Base-by-base conservation (phyloP, 352 stramenopile genomes). In the Globisporangium recalcitrans region DNA sequence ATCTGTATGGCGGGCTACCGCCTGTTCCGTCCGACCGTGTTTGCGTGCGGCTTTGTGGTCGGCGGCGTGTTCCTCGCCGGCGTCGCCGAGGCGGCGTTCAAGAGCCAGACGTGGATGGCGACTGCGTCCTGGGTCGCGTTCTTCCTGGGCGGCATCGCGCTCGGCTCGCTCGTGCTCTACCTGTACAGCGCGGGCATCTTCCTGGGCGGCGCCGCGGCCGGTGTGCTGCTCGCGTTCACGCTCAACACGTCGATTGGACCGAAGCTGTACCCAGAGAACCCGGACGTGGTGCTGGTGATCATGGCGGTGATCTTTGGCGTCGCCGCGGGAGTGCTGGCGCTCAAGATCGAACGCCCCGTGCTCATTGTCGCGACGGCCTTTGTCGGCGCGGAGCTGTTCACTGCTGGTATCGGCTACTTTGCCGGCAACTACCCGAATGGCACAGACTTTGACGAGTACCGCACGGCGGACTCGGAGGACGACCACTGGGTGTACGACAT, bases 401-500 rank as follows among this genome's bases (percentile, higher is more conserved):
- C 83, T 11, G 78, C 73, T 47, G 77, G 76, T 22, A 49, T 87
- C 26, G 79, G 79, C 26, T 83, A 84, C 55, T 88, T 84, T 65
- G 75, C 72, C 1, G 77, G 79, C 42, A 64, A 65, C 54, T 88
- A 85, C 68, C 79, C 79, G 14, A 85, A 62, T n/a, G 69, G 72
- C 49, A 71, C 74, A 46, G 61, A 88, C 51, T 69, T 88, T 34
- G 62, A 80, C 52, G 47, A 60, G n/a, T 78, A 80, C 51, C 52
- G 65, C 51, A 71, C 56, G 21, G 65, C 68, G 11, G 38, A 65
- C 16, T 29, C 32, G 21, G 38, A 32, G 21, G 53, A 73, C 60
- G 77, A 75, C 38, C 57, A 80, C 11, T 88, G 70, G 65, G 62
- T 81, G 13, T 94, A 93, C 64, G 65, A 71, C 8, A 81, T 95